A percentile compares a stretch with the other conserved stretches of the same genome.
These are phyloP conservation scores for Globisporangium echinulatum DNA, from an alignment of 352 stramenopile species.

Conservation along the genomic window DNA sequence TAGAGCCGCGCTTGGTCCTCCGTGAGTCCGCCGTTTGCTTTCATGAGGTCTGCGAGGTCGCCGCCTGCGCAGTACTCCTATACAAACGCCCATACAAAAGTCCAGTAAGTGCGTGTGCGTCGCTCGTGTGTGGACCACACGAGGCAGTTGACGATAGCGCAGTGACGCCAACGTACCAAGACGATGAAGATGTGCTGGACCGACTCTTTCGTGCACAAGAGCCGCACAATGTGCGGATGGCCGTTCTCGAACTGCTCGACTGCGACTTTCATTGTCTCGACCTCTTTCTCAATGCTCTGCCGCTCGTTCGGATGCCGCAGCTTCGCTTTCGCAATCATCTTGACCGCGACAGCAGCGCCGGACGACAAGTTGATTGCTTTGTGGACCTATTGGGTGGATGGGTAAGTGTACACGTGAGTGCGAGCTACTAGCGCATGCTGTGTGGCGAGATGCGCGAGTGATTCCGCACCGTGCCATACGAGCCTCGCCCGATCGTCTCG, in stretches of 20 bases:
- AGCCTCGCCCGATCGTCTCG: slow-evolving; percentile 70
- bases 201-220: slow-evolving; percentile 78
- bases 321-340: slow-evolving; percentile 77
- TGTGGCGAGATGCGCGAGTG: neutral
- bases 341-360: slow-evolving; percentile 67
- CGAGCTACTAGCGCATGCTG: neutral
- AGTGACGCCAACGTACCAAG: slow-evolving; percentile 23
- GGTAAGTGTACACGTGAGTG: neutral
- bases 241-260: slow-evolving; percentile 84
- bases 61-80: slow-evolving; percentile 78
- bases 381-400: slow-evolving; percentile 42
- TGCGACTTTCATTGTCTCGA: slow-evolving; percentile 79
- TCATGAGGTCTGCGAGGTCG: slow-evolving; percentile 71
- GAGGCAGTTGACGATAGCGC: too few species aligned
- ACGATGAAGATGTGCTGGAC: slow-evolving; percentile 82
- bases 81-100: neutral
- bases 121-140: too few species aligned
- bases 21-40: slow-evolving; percentile 43
- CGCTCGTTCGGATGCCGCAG: slow-evolving; percentile 64
- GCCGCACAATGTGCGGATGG: slow-evolving; percentile 76
- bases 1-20: slow-evolving; percentile 70
- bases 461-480: slow-evolving; percentile 66
- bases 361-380: slow-evolving; percentile 81
- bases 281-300: slow-evolving; percentile 81
- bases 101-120: neutral